Evolutionary conservation across 176 grass and related monocot species (phyloP), one percentile per base, ranked within the genome.

Genomic region (Hyparrhenia diplandra): DNA sequence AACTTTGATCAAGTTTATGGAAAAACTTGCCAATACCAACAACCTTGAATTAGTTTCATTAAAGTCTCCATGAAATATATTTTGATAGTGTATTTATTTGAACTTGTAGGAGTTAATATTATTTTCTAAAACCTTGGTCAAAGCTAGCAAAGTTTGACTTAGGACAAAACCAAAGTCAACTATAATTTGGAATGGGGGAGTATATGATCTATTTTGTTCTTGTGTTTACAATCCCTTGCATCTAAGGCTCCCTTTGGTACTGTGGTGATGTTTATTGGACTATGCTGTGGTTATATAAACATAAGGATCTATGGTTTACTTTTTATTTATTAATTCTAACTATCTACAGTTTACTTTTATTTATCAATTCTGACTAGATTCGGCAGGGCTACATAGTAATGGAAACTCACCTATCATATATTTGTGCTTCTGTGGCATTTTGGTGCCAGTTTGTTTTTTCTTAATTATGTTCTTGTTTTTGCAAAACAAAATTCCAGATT

Each of bases 401-500:
- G 36, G 7, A 23, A 83, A 27, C 45, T 79, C 8, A 30, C 43
- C 43, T 52, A 77, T 45, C 29, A 60, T 67, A 45, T 58, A 74
- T 61, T 12, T 30, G 27, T 80, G 32, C 20, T 43, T 69, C 10
- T 76, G 46, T 69, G 39, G 29, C 24, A 2, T 80, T 43, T 40
- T 36, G 25, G 1, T 76, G 30, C 39, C 16, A 59, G 34, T 59
- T 76, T 13, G 36, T 2, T 89, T 81, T 88, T 88, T 11, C 80
- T 80, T 82, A 34, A 10, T 69, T 12, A 61, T 78, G 28, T 73
- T 68, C 68, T 54, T 76, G 11, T 79, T 35, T 78, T 35, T 71
- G 14, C n/a, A 6, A 78, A 9, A 59, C 55, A 71, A 61, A 20
- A 75, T 84, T 88, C 65, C 80, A 98, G 96, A 99, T 99, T 87